Evolutionary conservation across 2,329 filamentous ascomycete species (phyloP), one percentile per base, ranked within the genome.

Genomic region (Stagonosporopsis vannaccii): DNA sequence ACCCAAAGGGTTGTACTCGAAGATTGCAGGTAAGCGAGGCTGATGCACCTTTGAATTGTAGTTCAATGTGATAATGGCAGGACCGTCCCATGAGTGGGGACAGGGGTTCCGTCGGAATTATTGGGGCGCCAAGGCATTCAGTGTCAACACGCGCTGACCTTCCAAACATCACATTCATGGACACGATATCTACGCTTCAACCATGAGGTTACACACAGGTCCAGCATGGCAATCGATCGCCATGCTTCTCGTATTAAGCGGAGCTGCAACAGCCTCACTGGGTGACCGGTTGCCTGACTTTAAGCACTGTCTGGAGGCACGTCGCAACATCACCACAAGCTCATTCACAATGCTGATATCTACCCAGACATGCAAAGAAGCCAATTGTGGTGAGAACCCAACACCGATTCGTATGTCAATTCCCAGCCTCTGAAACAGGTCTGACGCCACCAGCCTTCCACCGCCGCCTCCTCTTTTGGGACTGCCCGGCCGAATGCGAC

Each of bases 401-500:
- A 71, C 71, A 1, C 81, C 82, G 11, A 89, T 96, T 62, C 89
- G 92, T 96, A 85, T 75, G 89, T 71, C 56, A 39, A 51, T 40
- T 67, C 48, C 35, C 44, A 5, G 13, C 30, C 3, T 33, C 32
- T 17, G 4, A 33, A 15, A 13, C 41, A 3, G 20, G 42, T 19
- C 42, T 49, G 19, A 45, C 36, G 45, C 48, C 13, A 13, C 50
- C 72, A 97, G 92, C 95, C 61, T 75, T 97, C 67, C 86, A 90
- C 77, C 92, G 89, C 74, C 91, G 91, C 60, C 83, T 98, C 66
- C 87, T 98, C 71, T 80, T 97, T 75, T 99, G 95, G 95, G 87
- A 87, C 74, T 99, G 95, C 80, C 86, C 90, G 59, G 84, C 90
- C 72, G 94, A 99, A 84, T 99, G 95, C 86, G 93, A 99, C 82